These are phyloP conservation scores for Colletotrichum viniferum DNA, from an alignment of 2,329 filamentous ascomycete species.

Conservation along the genomic window DNA sequence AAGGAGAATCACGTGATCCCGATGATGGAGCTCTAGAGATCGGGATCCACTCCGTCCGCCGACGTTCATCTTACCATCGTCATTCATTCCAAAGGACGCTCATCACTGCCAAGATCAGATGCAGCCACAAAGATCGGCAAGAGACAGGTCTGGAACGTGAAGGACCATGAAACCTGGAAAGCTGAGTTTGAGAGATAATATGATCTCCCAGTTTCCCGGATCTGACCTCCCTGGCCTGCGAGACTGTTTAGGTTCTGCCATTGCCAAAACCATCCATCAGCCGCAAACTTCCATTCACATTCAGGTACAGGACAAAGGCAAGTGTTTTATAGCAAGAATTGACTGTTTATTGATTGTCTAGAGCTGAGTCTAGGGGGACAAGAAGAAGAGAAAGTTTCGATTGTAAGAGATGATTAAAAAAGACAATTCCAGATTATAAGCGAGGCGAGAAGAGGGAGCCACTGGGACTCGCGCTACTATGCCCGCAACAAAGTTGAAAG, in stretches of 20 bases:
- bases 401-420: constrained; percentile 10
- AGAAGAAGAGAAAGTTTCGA: constrained; percentile 3
- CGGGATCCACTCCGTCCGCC: neutral
- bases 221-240: neutral
- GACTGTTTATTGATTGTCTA: constrained; percentile 11
- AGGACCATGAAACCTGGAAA: neutral
- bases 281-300: neutral
- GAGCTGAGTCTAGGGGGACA: neutral
- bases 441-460: neutral
- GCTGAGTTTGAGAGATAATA: neutral
- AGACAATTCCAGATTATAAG: constrained; percentile 2
- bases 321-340: neutral
- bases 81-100: neutral
- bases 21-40: neutral
- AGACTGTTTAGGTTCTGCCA: neutral
- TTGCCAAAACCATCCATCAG: neutral
- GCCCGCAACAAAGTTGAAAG: constrained; percentile 11
- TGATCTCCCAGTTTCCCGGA: neutral
- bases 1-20: neutral
- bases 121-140: neutral
- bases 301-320: neutral
- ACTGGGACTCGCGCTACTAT: neutral
- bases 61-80: neutral
- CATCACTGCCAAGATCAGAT: neutral
- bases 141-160: neutral